Evolutionary conservation across 768 basidiomycete species (phyloP).

Genomic region (Tephrocybe sp.): DNA sequence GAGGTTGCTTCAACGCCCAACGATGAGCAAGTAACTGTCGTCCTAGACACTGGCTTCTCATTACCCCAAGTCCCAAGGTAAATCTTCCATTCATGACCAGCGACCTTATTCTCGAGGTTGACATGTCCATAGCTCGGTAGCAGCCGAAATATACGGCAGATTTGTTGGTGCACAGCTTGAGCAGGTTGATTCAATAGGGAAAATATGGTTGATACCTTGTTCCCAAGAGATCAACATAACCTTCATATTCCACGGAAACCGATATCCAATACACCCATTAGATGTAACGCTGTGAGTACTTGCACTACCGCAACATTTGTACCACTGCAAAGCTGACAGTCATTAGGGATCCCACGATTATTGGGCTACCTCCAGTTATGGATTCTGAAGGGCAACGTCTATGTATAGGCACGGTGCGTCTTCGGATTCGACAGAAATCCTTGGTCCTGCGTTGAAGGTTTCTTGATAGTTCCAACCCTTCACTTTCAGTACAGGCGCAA

Average conservation of each 20-base stretch:
- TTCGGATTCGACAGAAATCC: not conserved
- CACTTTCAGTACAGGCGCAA: conserved; percentile 39
- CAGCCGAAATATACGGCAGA: conserved; percentile 58
- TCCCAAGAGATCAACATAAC: conserved; percentile 60
- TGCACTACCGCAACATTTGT: not conserved
- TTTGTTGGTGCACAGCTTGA: conserved; percentile 51
- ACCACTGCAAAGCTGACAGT: not conserved
- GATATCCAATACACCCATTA: conserved; percentile 64
- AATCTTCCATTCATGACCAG: conserved; percentile 13
- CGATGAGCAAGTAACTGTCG: conserved; percentile 48
- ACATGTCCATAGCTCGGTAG: conserved; percentile 37
- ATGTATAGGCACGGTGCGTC: conserved; percentile 41
- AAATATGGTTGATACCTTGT: conserved; percentile 64
- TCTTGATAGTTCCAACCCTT: conserved; percentile 66
- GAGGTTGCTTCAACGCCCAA: conserved; percentile 42
- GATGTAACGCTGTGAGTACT: conserved; percentile 53
- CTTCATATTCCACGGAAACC: conserved; percentile 55
- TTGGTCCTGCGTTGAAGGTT: no score
- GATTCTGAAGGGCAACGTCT: conserved; percentile 30
- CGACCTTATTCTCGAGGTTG: conserved; percentile 15
- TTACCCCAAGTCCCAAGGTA: conserved; percentile 60
- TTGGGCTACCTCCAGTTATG: conserved; percentile 29
- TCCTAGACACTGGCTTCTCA: conserved; percentile 71
- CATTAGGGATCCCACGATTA: conserved; percentile 27
- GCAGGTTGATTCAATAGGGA: conserved; percentile 37